Evolutionary conservation across 164 flowering plant species (phyloP), one percentile per base, ranked within the genome.

Genomic region (Malania oleifera): DNA sequence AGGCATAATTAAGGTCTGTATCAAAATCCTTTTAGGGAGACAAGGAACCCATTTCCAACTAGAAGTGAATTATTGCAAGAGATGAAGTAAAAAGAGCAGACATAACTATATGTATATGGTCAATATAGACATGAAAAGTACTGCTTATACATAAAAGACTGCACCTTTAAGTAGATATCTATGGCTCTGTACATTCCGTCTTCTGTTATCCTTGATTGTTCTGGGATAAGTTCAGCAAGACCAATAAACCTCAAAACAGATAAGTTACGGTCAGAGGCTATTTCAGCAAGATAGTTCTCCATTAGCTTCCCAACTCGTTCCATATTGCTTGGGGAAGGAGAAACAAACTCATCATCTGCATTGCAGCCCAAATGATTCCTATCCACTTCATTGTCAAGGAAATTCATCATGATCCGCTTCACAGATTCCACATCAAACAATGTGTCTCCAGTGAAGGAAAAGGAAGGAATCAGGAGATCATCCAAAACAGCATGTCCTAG

Each of bases 101-200:
- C 7, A 24, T 20, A 19, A n/a, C n/a, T 44, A 6, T 5, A 8
- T n/a, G 25, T n/a, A 5, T 18, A 44, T n/a, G n/a, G n/a, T n/a
- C n/a, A n/a, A n/a, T n/a, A n/a, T n/a, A 19, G 9, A 44, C 8
- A 18, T 44, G 10, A 44, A 44, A 6, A 18, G 14, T 18, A 41
- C 5, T 58, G 38, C 34, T 10, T 44, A 46, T 38, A 23, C 54
- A 39, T 26, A 38, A 24, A 45, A 45, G 40, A 40, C 7, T 37
- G 54, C 34, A 92, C 99, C 96, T 95, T 95, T 50, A 91, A 75
- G 77, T 73, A 95, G 67, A 95, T 89, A 59, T 95, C 99, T 26
- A 89, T 75, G 59, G 98, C 93, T 73, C 98, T 82, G 62, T 95
- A 95, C 80, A 91, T 84, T 35, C 91, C 98, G 75, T 95, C 99